Evolutionary conservation across 768 basidiomycete species (phyloP).

Genomic region (Leucocoprinus leucothites): DNA sequence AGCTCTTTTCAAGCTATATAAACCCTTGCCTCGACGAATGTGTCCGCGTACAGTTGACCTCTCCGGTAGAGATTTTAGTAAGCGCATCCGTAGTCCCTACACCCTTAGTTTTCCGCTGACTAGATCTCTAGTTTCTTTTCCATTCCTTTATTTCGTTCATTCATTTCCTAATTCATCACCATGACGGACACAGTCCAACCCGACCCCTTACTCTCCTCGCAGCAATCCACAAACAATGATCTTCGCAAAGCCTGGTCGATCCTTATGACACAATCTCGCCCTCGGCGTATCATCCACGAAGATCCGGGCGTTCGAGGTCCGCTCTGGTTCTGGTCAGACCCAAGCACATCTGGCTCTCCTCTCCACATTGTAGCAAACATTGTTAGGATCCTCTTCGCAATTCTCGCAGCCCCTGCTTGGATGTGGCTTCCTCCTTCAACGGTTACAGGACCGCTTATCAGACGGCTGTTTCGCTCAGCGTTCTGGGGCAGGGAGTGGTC

Average conservation of each 20-base stretch:
- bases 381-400: neutral
- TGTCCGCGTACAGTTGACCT: too few relatives aligned
- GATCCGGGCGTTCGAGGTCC: constrained; percentile 4
- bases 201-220: neutral
- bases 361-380: constrained; percentile 3
- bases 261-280: neutral
- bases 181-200: constrained; percentile 2
- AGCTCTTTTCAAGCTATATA: too few relatives aligned
- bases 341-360: neutral
- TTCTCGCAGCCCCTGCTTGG: neutral
- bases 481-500: neutral
- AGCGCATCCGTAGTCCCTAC: too few relatives aligned
- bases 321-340: constrained; percentile 3
- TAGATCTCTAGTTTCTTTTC: too few relatives aligned
- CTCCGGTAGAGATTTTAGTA: too few relatives aligned
- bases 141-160: too few relatives aligned
- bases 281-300: neutral
- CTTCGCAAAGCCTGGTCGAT: neutral
- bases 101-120: too few relatives aligned
- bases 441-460: too few relatives aligned
- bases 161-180: too few relatives aligned
- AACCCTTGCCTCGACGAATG: too few relatives aligned
- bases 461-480: too few relatives aligned
- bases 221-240: neutral
- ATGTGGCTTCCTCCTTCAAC: neutral